Percentiles rank a stretch among this genome's conserved stretches.
phyloP scores from a whole-genome alignment of 2,329 filamentous ascomycete species.

The Biscogniauxia sp. region DNA sequence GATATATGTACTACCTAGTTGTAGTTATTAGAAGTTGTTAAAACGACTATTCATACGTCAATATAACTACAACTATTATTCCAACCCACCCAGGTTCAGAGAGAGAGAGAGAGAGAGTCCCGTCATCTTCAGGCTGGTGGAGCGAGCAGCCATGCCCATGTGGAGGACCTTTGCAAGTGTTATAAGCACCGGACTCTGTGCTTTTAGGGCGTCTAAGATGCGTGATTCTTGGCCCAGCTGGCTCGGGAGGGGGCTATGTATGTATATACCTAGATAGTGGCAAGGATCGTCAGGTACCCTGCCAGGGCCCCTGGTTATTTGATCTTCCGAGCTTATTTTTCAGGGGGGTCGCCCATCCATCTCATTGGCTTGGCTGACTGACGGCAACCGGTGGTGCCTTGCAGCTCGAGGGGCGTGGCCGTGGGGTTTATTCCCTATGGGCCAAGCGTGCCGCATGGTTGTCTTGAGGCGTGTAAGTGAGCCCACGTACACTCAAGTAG shows the following conservation, averaged over 20 bases:
- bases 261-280: no score
- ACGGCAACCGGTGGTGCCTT: slow-evolving; percentile 18
- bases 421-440: background rate
- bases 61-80: no score
- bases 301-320: slow-evolving; percentile 11
- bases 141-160: no score
- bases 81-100: no score
- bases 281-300: slow-evolving; percentile 3
- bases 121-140: no score
- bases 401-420: slow-evolving; percentile 5
- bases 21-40: no score
- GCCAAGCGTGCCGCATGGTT: background rate
- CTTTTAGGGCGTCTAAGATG: background rate
- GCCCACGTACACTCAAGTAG: slow-evolving; percentile 14
- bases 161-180: no score
- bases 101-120: no score
- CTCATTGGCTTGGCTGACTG: slow-evolving; percentile 11
- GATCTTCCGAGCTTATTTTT: slow-evolving; percentile 10
- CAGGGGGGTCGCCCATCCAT: slow-evolving; percentile 1
- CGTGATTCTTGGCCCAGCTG: background rate
- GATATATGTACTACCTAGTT: no score
- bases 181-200: background rate
- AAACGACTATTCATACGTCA: no score
- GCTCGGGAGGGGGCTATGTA: background rate
- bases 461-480: background rate